phyloP scores from a whole-genome alignment of 495 filamentous ascomycete genomes.

The Penicillium flavigenum region DNA sequence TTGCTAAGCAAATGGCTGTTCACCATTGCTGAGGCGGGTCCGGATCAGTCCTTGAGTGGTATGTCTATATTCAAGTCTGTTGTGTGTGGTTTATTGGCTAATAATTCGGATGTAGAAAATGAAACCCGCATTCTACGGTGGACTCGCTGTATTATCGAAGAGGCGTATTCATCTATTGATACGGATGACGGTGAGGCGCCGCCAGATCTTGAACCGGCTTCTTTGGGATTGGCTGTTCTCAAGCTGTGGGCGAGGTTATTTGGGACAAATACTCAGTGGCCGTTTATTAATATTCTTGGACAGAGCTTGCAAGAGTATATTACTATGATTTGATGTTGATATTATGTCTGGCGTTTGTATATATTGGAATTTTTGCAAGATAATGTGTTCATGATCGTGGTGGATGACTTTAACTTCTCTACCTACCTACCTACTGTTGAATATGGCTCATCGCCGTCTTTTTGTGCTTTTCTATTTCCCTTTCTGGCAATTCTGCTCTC shows the following conservation, averaged over 20 bases:
- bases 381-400: neutral
- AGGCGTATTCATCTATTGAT: slow-evolving; percentile 41
- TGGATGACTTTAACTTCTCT: neutral
- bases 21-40: slow-evolving; percentile 32
- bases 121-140: slow-evolving; percentile 41
- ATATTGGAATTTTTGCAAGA: neutral
- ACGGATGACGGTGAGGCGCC: slow-evolving; percentile 30
- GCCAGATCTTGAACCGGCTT: slow-evolving; percentile 28
- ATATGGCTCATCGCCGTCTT: neutral
- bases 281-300: slow-evolving; percentile 42
- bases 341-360: slow-evolving; percentile 4
- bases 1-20: slow-evolving; percentile 52
- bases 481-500: neutral
- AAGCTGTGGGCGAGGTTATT: slow-evolving; percentile 42
- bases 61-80: slow-evolving; percentile 4
- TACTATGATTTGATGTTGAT: slow-evolving; percentile 28
- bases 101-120: slow-evolving; percentile 26
- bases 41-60: slow-evolving; percentile 37
- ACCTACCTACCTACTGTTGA: neutral
- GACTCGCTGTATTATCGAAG: slow-evolving; percentile 40
- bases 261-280: slow-evolving; percentile 41
- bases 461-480: neutral
- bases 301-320: slow-evolving; percentile 39
- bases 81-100: neutral
- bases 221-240: slow-evolving; percentile 35